Base-by-base conservation (phyloP, 495 filamentous ascomycete genomes). In the Zalerion maritima region DNA sequence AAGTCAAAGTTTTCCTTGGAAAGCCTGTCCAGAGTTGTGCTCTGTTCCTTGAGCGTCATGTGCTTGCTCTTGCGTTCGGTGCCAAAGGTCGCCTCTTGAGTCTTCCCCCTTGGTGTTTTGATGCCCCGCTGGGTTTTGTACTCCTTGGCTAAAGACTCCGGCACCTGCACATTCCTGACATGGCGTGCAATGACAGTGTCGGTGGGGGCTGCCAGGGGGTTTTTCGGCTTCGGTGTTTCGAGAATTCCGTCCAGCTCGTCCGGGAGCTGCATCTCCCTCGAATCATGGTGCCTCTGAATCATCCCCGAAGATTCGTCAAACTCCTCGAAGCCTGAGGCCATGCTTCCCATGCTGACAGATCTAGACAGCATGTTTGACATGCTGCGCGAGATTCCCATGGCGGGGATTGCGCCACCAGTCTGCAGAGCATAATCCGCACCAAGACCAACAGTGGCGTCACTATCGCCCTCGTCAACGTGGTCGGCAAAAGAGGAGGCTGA, bases 1-100 rank as follows among this genome's bases (percentile, higher is more conserved):
- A 97, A 63, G 45, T 94, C 89, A 46, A 96, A 97, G 40, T 96
- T 96, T 45, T 86, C 80, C 54, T 97, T 97, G 35, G 80, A 84
- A 4, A 96, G 66, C 16, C 85, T 73, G 48, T 96, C 89, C 36
- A 97, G 94, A 14, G 84, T 94, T 47, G 78, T 89, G 39, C 83
- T 92, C 51, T 97, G 89, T 49, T 96, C 89, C 52, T 96, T 94
- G 9, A 97, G 59, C 0, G 91, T 96, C 58, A 96, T 64, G 38
- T 74, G 89, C 42, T 77, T 82, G 22, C 79, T 81, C 47, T 11
- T 52, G 11, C 44, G 38, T 3, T 43, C 30, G 5, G 41, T 36
- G 4, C 35, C 35, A 14, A 35, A 33, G 1, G 45, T 36, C 49
- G 67, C 55, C 64, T 77, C 33, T 58, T 69, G 39, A 53, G 74